Conservation (phyloP, 495 filamentous ascomycete species). For the Clohesyomyces aquaticus region DNA sequence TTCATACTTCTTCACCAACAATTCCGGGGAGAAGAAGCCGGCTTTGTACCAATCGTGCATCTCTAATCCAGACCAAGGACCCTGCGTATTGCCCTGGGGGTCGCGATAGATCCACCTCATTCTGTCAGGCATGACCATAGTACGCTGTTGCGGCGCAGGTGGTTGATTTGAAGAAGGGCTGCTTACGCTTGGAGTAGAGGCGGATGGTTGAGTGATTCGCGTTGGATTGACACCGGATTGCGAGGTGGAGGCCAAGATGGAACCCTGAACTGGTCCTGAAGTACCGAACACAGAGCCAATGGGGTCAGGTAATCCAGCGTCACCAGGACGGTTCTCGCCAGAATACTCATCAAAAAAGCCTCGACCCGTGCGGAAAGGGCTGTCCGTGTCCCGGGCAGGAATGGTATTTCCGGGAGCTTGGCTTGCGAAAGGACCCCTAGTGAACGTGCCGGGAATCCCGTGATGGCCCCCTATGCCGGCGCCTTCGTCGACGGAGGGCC, state of each 20-base stretch:
- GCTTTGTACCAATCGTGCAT: slow-evolving; percentile 99
- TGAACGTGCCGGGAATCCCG: slow-evolving; percentile 47
- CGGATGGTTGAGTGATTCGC: slow-evolving; percentile 30
- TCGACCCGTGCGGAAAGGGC: slow-evolving; percentile 62
- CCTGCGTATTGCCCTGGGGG: slow-evolving; percentile 87
- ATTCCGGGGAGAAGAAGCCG: slow-evolving; percentile 92
- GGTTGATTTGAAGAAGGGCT: slow-evolving; percentile 57
- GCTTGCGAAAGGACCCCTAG: slow-evolving; percentile 55
- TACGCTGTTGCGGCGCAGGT: slow-evolving; percentile 72
- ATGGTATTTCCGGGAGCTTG: slow-evolving; percentile 57
- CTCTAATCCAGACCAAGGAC: slow-evolving; percentile 92
- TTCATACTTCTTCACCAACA: slow-evolving; percentile 91
- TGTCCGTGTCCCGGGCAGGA: slow-evolving; percentile 60
- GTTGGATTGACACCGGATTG: slow-evolving; percentile 16
- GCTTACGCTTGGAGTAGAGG: slow-evolving; percentile 35
- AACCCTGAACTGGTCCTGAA: slow-evolving; percentile 25
- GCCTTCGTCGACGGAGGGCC: slow-evolving; percentile 59
- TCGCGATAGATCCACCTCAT: slow-evolving; percentile 99
- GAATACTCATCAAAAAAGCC: slow-evolving; percentile 60
- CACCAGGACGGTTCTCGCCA: slow-evolving; percentile 49
- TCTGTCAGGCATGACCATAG: slow-evolving; percentile 99
- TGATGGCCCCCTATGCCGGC: slow-evolving; percentile 35
- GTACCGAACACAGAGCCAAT: slow-evolving; percentile 26
- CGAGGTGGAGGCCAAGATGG: slow-evolving; percentile 24
- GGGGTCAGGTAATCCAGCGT: slow-evolving; percentile 23